These are phyloP conservation scores for Sclerotinia borealis DNA, from an alignment of 2,329 filamentous ascomycete genomes.

Conservation along the genomic window DNA sequence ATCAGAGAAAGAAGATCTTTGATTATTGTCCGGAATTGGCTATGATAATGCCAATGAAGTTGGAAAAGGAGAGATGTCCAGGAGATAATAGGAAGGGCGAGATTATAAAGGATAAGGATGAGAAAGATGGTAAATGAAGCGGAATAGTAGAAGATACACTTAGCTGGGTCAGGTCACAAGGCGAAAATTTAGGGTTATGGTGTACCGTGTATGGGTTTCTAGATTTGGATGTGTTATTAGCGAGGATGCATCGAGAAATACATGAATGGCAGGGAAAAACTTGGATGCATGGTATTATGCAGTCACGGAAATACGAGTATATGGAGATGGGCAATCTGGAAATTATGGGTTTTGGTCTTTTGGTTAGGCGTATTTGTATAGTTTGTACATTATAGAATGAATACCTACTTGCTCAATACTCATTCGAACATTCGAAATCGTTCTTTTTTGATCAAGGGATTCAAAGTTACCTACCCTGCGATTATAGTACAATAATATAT, in stretches of 20 bases:
- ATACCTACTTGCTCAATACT: neutral
- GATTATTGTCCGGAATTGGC: constrained; percentile 51
- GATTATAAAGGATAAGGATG: neutral
- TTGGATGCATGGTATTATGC: neutral
- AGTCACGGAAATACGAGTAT: neutral
- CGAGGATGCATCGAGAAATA: neutral
- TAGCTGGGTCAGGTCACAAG: too few species aligned
- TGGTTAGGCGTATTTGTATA: neutral
- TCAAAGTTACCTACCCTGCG: too few species aligned
- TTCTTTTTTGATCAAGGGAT: neutral
- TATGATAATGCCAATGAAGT: constrained; percentile 52
- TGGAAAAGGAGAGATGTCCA: constrained; percentile 32
- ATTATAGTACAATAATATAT: too few species aligned
- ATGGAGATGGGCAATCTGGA: neutral
- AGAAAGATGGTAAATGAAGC: neutral
- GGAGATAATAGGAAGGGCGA: constrained; percentile 8
- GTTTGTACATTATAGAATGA: neutral
- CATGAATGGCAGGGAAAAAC: neutral
- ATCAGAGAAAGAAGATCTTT: constrained; percentile 42
- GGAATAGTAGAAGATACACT: neutral
- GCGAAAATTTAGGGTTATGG: neutral
- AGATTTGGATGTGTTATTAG: neutral
- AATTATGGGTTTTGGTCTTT: neutral
- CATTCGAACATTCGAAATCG: too few species aligned
- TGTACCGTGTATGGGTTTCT: neutral